Evolutionary conservation across 1,284 basidiomycete genomes (phyloP).

Genomic region (Cryptococcus amylolentus): DNA sequence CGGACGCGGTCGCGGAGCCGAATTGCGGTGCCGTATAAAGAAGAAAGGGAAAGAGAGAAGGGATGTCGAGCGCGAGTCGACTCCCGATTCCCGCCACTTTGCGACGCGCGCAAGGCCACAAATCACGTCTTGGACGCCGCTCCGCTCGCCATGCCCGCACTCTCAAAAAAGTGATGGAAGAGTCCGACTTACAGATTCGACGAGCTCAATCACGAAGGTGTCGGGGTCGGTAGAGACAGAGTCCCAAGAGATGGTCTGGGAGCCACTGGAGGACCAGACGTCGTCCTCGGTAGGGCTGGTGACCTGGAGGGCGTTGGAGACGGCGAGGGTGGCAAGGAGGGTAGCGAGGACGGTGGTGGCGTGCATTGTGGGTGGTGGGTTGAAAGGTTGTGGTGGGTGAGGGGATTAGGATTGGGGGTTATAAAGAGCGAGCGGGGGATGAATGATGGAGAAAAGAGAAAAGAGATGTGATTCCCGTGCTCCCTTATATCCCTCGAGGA

Average conservation of each 20-base stretch:
- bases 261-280: conserved; percentile 56
- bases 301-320: conserved; percentile 60
- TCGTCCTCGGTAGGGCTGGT: conserved; percentile 54
- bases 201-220: conserved; percentile 67
- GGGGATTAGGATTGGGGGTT: not conserved
- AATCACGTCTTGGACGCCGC: not conserved
- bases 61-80: not conserved
- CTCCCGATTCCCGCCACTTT: not conserved
- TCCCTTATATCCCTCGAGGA: not conserved
- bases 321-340: conserved; percentile 49
- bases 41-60: not conserved
- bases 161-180: not conserved
- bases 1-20: not conserved
- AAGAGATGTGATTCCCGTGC: not conserved
- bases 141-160: not conserved
- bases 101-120: not conserved
- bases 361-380: conserved; percentile 12
- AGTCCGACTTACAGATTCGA: conserved; percentile 57
- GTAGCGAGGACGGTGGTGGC: conserved; percentile 7
- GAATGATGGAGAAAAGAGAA: not conserved
- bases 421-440: not conserved
- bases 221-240: conserved; percentile 61
- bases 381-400: not conserved
- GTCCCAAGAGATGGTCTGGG: conserved; percentile 62
- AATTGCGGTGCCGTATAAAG: too few relatives aligned